Evolutionary conservation across 164 flowering plant species (phyloP).

Genomic region (Dillenia turbinata): DNA sequence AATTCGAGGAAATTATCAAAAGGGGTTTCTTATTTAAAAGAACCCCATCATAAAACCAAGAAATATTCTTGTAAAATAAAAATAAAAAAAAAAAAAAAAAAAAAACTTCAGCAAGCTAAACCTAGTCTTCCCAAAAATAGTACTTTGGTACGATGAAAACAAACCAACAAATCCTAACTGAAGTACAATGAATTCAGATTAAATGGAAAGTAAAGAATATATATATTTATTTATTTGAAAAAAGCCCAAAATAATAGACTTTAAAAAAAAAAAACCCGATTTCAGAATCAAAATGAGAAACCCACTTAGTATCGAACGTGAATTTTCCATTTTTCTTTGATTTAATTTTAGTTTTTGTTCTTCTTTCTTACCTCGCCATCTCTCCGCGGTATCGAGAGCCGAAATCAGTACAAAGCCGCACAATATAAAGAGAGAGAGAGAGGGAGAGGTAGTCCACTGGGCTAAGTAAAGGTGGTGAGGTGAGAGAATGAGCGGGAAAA

Average conservation of each 20-base stretch:
- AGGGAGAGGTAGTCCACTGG: background rate
- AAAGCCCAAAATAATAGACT: too few relatives aligned
- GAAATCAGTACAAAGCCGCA: background rate
- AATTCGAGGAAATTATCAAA: too few relatives aligned
- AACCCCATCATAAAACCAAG: too few relatives aligned
- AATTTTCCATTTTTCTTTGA: background rate
- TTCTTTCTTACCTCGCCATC: slow-evolving; percentile 14
- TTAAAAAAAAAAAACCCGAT: background rate
- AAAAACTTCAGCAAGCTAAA: background rate
- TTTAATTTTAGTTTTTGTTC: background rate
- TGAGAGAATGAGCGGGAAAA: slow-evolving; percentile 10
- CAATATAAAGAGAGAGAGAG: background rate
- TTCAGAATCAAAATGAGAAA: background rate
- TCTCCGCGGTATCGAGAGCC: background rate
- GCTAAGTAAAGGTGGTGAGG: background rate
- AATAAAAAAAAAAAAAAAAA: too few relatives aligned
- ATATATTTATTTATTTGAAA: too few relatives aligned
- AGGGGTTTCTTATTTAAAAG: too few relatives aligned
- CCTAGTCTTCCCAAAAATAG: background rate
- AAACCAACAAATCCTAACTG: background rate
- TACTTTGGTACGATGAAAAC: background rate
- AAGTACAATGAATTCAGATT: background rate
- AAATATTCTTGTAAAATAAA: too few relatives aligned
- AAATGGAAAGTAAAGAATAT: too few relatives aligned
- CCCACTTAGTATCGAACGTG: background rate